A percentile compares a stretch with the other conserved stretches of the same genome.
phyloP scores from a whole-genome alignment of 2,329 filamentous ascomycete genomes.

The Madurella fahalii region DNA sequence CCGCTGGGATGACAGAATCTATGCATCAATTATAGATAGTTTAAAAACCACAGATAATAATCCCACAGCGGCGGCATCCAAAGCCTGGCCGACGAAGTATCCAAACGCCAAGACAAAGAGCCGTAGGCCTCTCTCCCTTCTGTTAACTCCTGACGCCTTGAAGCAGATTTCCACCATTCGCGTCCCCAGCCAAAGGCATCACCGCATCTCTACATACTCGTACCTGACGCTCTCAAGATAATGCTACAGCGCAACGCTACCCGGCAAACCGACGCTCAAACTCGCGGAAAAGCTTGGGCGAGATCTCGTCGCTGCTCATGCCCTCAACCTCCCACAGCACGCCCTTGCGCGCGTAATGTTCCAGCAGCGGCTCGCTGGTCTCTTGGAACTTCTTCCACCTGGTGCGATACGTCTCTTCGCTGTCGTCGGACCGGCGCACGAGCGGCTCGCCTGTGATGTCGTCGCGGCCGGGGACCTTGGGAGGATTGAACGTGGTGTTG shows the following conservation, averaged over 20 bases:
- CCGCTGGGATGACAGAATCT: not conserved
- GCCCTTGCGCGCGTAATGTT: slow-evolving; percentile 82
- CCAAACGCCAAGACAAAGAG: slow-evolving; percentile 2
- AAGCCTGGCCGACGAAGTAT: not conserved
- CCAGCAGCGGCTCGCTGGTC: slow-evolving; percentile 76
- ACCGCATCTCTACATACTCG: not conserved
- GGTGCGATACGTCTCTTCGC: slow-evolving; percentile 76
- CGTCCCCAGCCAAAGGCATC: slow-evolving; percentile 11
- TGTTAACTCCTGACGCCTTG: slow-evolving; percentile 8
- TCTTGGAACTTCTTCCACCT: slow-evolving; percentile 82
- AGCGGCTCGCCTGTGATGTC: slow-evolving; percentile 87
- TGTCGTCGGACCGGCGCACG: slow-evolving; percentile 79
- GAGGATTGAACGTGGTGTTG: slow-evolving; percentile 89
- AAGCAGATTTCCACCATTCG: slow-evolving; percentile 1
- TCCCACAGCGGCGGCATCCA: not conserved
- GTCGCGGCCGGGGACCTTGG: slow-evolving; percentile 74
- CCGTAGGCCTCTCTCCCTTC: not conserved
- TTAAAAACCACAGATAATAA: not conserved
- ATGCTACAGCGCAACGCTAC: not conserved
- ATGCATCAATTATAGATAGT: not conserved
- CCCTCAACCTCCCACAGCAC: slow-evolving; percentile 85
- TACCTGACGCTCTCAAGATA: not conserved
- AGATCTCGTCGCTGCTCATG: slow-evolving; percentile 91
- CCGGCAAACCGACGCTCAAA: slow-evolving; percentile 69
- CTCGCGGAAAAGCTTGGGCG: slow-evolving; percentile 78